These are phyloP conservation scores for Canavalia ensiformis DNA, from an alignment of 306 rosid genomes.

Conservation along the genomic window DNA sequence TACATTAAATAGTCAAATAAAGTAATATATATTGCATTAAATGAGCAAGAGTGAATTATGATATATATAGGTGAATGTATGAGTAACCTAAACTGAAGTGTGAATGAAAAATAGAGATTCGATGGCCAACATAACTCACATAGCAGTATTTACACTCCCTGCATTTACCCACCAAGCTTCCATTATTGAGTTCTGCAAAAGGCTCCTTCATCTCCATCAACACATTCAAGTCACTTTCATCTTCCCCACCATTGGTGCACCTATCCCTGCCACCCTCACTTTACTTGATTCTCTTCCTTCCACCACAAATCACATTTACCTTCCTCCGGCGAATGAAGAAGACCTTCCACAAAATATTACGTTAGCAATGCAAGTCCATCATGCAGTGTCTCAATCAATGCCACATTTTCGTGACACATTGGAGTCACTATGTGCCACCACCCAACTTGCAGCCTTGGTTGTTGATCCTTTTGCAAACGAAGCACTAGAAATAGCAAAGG, in stretches of 20 bases:
- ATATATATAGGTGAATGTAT: no score
- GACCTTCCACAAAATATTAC: no score
- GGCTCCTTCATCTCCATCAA: not conserved
- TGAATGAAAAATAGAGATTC: not conserved
- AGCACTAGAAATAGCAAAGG: no score
- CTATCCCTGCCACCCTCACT: no score
- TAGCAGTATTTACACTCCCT: not conserved
- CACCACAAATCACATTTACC: not conserved
- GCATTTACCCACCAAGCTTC: not conserved
- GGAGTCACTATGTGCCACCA: no score
- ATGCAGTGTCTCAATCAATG: no score
- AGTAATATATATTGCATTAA: not conserved
- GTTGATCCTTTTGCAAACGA: no score
- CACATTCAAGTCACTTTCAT: not conserved
- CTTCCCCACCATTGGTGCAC: not conserved
- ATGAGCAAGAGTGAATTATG: no score
- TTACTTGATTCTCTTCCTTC: not conserved
- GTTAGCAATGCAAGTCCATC: no score
- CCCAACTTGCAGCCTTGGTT: no score
- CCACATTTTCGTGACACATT: no score
- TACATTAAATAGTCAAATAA: not conserved
- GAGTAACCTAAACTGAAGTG: no score
- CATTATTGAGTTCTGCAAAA: not conserved
- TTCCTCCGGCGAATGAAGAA: not conserved
- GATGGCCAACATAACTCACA: not conserved